Percentiles rank a stretch among this genome's conserved stretches.
phyloP scores from a whole-genome alignment of 768 basidiomycete species.

The Suillus subluteus region DNA sequence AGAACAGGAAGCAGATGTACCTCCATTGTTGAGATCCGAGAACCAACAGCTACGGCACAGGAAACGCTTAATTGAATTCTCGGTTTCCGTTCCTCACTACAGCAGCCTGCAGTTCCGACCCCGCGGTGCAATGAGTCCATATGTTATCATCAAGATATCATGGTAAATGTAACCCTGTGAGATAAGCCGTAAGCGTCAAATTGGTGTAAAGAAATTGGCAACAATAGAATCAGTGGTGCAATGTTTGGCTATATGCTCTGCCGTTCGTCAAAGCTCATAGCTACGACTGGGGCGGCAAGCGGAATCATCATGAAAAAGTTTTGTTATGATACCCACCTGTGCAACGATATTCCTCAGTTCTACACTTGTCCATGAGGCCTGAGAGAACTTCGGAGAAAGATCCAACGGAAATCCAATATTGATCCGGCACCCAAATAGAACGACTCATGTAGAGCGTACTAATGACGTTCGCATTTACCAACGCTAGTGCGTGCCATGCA shows the following conservation, averaged over 20 bases:
- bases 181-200: constrained; percentile 16
- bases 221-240: constrained; percentile 57
- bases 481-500: constrained; percentile 65
- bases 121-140: neutral
- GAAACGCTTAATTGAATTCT: neutral
- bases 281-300: constrained; percentile 80
- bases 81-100: neutral
- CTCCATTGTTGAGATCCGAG: neutral
- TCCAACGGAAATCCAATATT: constrained; percentile 66
- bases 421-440: constrained; percentile 51
- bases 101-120: neutral
- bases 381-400: constrained; percentile 71
- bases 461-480: constrained; percentile 48
- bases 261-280: constrained; percentile 62
- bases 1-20: neutral
- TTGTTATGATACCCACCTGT: constrained; percentile 33
- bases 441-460: constrained; percentile 32
- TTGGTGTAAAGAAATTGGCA: neutral
- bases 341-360: constrained; percentile 44
- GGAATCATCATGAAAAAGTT: constrained; percentile 54
- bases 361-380: constrained; percentile 57
- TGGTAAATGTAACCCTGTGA: neutral
- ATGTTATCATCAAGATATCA: neutral
- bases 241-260: constrained; percentile 66
- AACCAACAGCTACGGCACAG: neutral